phyloP scores from a whole-genome alignment of 2,329 filamentous ascomycete species.

The Drechmeria coniospora region DNA sequence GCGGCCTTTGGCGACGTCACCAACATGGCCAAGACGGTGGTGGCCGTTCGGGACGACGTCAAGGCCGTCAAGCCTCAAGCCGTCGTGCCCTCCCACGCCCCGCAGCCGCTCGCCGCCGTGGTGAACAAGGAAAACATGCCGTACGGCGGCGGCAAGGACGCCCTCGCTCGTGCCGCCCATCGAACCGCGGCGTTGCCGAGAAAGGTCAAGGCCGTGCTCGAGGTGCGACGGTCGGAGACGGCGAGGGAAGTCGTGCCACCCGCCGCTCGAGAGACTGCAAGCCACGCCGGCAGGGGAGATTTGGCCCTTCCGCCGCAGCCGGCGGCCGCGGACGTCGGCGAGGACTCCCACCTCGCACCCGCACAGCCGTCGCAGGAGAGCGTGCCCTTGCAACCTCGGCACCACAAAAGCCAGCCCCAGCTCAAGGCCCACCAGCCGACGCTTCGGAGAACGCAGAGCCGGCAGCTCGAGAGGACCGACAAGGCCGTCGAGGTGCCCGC shows the following conservation, averaged over 20 bases:
- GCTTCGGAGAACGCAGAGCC: constrained; percentile 29
- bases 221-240: constrained; percentile 11
- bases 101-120: constrained; percentile 9
- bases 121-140: constrained; percentile 30
- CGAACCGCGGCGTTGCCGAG: constrained; percentile 9
- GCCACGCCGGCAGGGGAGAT: constrained; percentile 6
- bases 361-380: constrained; percentile 7
- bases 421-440: constrained; percentile 27
- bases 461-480: constrained; percentile 17
- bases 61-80: constrained; percentile 20
- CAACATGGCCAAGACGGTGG: constrained; percentile 38
- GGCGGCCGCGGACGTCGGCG: constrained; percentile 3
- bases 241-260: constrained; percentile 9
- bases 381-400: constrained; percentile 23
- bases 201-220: constrained; percentile 9
- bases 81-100: constrained; percentile 9
- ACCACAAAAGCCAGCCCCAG: constrained; percentile 38
- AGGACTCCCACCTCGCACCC: constrained; percentile 1
- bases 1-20: constrained; percentile 72
- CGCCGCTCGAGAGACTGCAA: constrained; percentile 5
- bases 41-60: constrained; percentile 14
- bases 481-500: constrained; percentile 2
- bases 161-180: constrained; percentile 23
- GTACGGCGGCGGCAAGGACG: constrained; percentile 15
- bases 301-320: constrained; percentile 8